These are phyloP conservation scores for Scolecobasidium constrictum DNA, from an alignment of 2,329 filamentous ascomycete genomes.

Conservation along the genomic window DNA sequence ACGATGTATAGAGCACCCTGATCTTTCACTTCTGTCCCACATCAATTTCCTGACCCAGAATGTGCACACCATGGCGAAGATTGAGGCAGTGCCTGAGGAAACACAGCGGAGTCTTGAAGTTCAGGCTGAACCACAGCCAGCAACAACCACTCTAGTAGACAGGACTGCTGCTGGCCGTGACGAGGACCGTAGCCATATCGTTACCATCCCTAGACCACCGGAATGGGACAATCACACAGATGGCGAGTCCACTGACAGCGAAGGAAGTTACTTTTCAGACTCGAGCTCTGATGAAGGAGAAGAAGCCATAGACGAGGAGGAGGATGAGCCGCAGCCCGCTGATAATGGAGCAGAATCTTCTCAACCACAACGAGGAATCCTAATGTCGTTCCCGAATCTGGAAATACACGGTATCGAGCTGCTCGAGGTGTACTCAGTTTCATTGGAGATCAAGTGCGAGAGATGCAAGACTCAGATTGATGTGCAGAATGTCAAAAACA, in stretches of 20 bases:
- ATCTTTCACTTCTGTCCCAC: slow-evolving; percentile 59
- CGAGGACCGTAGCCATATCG: slow-evolving; percentile 47
- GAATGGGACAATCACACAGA: slow-evolving; percentile 50
- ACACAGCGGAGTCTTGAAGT: neutral
- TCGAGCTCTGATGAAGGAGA: slow-evolving; percentile 37
- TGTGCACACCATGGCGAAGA: slow-evolving; percentile 49
- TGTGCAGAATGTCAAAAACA: slow-evolving; percentile 52
- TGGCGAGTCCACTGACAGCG: slow-evolving; percentile 23
- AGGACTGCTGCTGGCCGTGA: neutral
- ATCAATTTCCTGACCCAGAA: slow-evolving; percentile 66
- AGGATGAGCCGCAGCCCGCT: slow-evolving; percentile 24
- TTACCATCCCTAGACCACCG: slow-evolving; percentile 62
- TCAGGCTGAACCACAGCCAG: neutral
- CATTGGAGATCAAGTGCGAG: slow-evolving; percentile 64
- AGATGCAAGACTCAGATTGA: slow-evolving; percentile 68
- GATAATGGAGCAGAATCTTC: slow-evolving; percentile 20
- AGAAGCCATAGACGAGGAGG: slow-evolving; percentile 17
- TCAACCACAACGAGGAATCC: slow-evolving; percentile 55
- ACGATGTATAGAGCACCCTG: slow-evolving; percentile 44
- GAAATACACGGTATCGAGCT: slow-evolving; percentile 70
- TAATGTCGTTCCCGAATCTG: slow-evolving; percentile 66
- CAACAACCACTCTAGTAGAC: neutral
- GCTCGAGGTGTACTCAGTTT: slow-evolving; percentile 55
- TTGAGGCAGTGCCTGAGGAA: neutral
- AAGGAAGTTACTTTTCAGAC: slow-evolving; percentile 35